phyloP scores from a whole-genome alignment of 2,329 filamentous ascomycete genomes.

The Penicillium sp. region DNA sequence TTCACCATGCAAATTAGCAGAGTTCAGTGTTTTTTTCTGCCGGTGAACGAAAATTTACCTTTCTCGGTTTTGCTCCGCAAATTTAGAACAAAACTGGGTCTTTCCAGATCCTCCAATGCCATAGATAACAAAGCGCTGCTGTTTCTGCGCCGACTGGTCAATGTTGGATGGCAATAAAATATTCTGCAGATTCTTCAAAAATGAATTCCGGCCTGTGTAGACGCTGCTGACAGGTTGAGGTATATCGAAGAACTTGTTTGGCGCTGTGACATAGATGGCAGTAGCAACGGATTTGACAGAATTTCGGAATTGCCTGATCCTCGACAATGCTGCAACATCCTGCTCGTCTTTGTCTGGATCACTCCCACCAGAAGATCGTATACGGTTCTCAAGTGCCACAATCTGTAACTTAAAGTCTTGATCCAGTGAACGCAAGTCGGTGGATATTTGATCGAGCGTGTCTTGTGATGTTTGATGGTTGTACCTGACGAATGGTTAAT shows the following conservation, averaged over 20 bases:
- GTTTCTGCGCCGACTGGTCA: conserved; percentile 9
- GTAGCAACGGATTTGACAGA: conserved; percentile 4
- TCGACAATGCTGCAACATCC: conserved; percentile 22
- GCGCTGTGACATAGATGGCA: background rate
- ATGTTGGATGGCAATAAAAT: background rate
- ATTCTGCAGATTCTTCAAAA: conserved; percentile 13
- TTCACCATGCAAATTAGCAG: background rate
- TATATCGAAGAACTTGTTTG: conserved; percentile 27
- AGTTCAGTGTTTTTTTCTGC: background rate
- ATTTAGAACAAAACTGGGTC: conserved; percentile 43
- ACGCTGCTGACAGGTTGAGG: conserved; percentile 22
- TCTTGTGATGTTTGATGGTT: conserved; percentile 5
- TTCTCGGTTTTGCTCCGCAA: conserved; percentile 34
- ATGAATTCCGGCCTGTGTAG: conserved; percentile 13
- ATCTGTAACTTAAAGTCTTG: conserved; percentile 5
- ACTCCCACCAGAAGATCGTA: background rate
- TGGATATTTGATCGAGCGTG: conserved; percentile 6
- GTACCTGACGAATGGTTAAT: conserved; percentile 1
- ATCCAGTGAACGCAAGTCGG: background rate
- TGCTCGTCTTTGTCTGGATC: background rate
- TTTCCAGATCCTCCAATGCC: conserved; percentile 46
- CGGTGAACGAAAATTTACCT: conserved; percentile 22
- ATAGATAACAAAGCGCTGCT: conserved; percentile 38
- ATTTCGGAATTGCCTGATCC: conserved; percentile 14
- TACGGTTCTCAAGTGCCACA: background rate